Base-by-base conservation (phyloP, 345 rosid species). In the Heritiera littoralis region DNA sequence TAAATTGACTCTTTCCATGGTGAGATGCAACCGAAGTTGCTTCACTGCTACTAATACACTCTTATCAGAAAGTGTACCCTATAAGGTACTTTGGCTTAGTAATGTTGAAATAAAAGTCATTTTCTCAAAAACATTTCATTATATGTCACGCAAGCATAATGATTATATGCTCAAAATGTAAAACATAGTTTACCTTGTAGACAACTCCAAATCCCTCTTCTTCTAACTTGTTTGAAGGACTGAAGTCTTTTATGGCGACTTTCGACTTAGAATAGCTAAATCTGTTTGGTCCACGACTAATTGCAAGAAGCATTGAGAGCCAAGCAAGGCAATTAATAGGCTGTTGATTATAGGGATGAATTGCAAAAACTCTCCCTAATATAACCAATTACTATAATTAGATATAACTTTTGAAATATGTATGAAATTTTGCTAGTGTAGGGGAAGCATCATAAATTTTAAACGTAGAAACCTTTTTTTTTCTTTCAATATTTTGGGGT, bases 201-300 rank as follows among this genome's bases (percentile, higher is more conserved):
- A 85, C 88, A 11, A 81, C 79, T 40, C 88, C 86, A 56, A 41
- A 85, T 41, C 88, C 88, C 9, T 86, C 86, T 70, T 83, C 86
- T 65, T 86, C 88, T 3, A 85, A 81, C 80, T 80, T 79, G 43
- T 82, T 80, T 78, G 83, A 63, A 51, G 84, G 52, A 28, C 77
- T 67, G 79, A 85, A 85, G 73, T 80, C 84, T 17, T 82, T 55
- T 2, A 85, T 85, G 38, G 87, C 87, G 0, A 77, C 71, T 74
- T 63, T 82, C 80, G 82, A 64, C 66, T 85, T 81, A 7, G 80
- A 43, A 45, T 82, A 85, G 79, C 76, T 71, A 46, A 80, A 85
- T 30, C 84, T 85, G 69, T 77, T 69, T 51, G 82, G 87, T 77
- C 81, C 75, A 45, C 76, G 48, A 14, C 61, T 82, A 12, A 80